Evolutionary conservation across 148 eudicot species (phyloP).

Genomic region (Drosera capensis): DNA sequence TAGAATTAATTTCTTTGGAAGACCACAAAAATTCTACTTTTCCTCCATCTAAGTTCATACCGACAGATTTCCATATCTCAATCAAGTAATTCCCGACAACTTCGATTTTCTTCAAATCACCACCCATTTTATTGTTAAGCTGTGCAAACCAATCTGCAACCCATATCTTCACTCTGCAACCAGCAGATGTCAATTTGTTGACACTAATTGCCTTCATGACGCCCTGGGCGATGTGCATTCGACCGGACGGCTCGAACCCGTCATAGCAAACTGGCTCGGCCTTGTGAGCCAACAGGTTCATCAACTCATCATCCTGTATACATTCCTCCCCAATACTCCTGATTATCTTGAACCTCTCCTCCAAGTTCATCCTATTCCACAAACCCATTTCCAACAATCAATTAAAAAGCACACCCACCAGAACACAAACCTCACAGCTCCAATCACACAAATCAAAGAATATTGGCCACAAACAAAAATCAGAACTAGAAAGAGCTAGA

Average conservation of each 20-base stretch:
- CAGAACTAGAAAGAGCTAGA: no score
- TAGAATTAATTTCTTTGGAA: constrained; percentile 54
- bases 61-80: constrained; percentile 91
- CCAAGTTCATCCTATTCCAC: constrained; percentile 18
- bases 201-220: constrained; percentile 84
- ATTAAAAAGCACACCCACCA: no score
- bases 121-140: constrained; percentile 87
- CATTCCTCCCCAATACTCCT: constrained; percentile 32
- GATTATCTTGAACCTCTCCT: constrained; percentile 16
- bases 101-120: constrained; percentile 79
- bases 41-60: constrained; percentile 55
- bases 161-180: constrained; percentile 89
- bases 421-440: no score
- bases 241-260: constrained; percentile 36
- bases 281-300: constrained; percentile 14
- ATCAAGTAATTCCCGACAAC: constrained; percentile 69
- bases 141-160: constrained; percentile 97
- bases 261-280: constrained; percentile 31
- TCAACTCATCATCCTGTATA: constrained; percentile 28
- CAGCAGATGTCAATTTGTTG: constrained; percentile 72
- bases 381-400: no score
- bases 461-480: no score
- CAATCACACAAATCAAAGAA: no score
- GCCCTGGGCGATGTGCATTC: constrained; percentile 55
- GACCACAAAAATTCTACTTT: constrained; percentile 87